A percentile compares a stretch with the other conserved stretches of the same genome.
Conservation (phyloP, 495 filamentous ascomycete genomes). For the Chlorociboria aeruginascens region DNA sequence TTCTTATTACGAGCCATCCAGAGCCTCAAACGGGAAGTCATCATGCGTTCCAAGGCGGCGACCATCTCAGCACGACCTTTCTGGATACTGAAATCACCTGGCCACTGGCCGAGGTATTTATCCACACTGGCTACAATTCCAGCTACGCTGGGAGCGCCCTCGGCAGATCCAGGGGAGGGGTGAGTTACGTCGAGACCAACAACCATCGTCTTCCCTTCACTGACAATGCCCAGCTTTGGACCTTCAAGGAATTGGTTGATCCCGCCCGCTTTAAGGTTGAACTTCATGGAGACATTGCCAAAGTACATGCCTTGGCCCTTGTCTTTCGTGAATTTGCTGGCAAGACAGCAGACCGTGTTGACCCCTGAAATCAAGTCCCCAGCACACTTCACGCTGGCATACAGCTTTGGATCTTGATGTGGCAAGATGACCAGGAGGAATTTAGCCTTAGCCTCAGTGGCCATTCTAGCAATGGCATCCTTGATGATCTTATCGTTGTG, state of each 20-base stretch:
- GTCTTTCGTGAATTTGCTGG: slow-evolving; percentile 33
- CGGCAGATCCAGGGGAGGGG: slow-evolving; percentile 56
- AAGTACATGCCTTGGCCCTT: slow-evolving; percentile 41
- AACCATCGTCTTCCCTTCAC: slow-evolving; percentile 62
- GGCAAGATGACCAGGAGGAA: slow-evolving; percentile 57
- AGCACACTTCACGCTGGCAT: slow-evolving; percentile 55
- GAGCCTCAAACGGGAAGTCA: slow-evolving; percentile 46
- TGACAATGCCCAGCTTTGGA: slow-evolving; percentile 42
- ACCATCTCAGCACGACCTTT: slow-evolving; percentile 49
- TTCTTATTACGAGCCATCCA: slow-evolving; percentile 43
- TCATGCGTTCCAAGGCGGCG: slow-evolving; percentile 34
- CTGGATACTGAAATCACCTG: slow-evolving; percentile 49
- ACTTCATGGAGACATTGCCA: slow-evolving; percentile 67
- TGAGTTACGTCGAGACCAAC: slow-evolving; percentile 85
- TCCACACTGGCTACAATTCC: slow-evolving; percentile 65
- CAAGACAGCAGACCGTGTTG: slow-evolving; percentile 50
- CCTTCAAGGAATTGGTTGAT: slow-evolving; percentile 51
- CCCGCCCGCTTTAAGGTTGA: slow-evolving; percentile 81
- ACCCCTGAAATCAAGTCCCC: slow-evolving; percentile 54
- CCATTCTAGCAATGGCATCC: slow-evolving; percentile 5
- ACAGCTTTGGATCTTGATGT: slow-evolving; percentile 35
- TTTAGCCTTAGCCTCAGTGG: slow-evolving; percentile 25
- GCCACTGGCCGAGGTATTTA: slow-evolving; percentile 51
- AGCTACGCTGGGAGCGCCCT: slow-evolving; percentile 56
- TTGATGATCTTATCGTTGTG: slow-evolving; percentile 12